Evolutionary conservation across 208 protist species (phyloP).

Genomic region (Wallacemonas collosoma): DNA sequence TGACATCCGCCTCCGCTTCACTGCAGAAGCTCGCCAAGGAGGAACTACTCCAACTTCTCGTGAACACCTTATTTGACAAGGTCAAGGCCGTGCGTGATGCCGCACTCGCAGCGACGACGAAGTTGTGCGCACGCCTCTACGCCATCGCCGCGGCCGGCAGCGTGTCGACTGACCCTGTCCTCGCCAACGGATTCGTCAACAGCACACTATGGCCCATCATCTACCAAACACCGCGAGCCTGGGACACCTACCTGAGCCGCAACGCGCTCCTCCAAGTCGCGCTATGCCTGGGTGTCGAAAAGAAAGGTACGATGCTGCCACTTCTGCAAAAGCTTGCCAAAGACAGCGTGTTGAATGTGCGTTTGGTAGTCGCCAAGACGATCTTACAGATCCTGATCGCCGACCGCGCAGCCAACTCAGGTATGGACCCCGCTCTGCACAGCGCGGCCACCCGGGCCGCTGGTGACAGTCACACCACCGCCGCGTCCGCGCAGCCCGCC

Average conservation of each 20-base stretch:
- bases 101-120: slow-evolving; percentile 52
- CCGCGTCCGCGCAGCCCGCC: slow-evolving; percentile 18
- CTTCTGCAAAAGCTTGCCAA: slow-evolving; percentile 67
- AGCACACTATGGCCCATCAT: slow-evolving; percentile 82
- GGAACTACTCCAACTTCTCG: slow-evolving; percentile 68
- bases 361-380: slow-evolving; percentile 75
- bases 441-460: no score
- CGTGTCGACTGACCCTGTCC: neutral
- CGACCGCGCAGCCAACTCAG: neutral
- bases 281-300: slow-evolving; percentile 70
- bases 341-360: slow-evolving; percentile 79
- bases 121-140: slow-evolving; percentile 39
- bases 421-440: no score
- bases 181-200: slow-evolving; percentile 54
- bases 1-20: slow-evolving; percentile 30
- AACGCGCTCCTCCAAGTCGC: slow-evolving; percentile 71
- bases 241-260: slow-evolving; percentile 76
- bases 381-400: slow-evolving; percentile 52
- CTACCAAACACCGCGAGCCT: slow-evolving; percentile 30
- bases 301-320: slow-evolving; percentile 64
- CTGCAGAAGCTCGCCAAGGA: slow-evolving; percentile 63
- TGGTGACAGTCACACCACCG: neutral
- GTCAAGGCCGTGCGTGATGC: slow-evolving; percentile 72
- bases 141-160: slow-evolving; percentile 17
- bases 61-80: slow-evolving; percentile 81